Percentiles rank a stretch among this genome's conserved stretches.
Conservation (phyloP, 208 protist species). For the Borovskyia barvae region DNA sequence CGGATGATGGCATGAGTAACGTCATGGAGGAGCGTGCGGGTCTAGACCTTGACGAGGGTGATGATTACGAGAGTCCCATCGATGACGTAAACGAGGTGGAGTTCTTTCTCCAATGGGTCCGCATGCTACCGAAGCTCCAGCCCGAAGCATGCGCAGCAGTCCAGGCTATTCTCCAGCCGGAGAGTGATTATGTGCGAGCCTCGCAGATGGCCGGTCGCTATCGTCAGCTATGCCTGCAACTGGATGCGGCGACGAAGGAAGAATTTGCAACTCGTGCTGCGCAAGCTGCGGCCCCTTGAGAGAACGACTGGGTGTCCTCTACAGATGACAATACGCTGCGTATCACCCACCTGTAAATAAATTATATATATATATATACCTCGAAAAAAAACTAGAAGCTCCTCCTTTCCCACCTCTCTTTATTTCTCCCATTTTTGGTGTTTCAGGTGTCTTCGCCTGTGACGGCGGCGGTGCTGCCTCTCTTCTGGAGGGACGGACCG, state of each 20-base stretch:
- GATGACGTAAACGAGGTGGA: conserved; percentile 85
- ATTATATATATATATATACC: too few relatives aligned
- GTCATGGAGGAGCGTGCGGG: conserved; percentile 22
- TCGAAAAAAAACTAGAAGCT: too few relatives aligned
- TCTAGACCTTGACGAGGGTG: conserved; percentile 61
- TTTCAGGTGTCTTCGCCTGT: too few relatives aligned
- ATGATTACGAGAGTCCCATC: conserved; percentile 87
- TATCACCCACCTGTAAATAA: too few relatives aligned
- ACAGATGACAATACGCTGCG: too few relatives aligned
- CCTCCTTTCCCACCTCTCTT: too few relatives aligned
- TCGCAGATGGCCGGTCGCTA: conserved; percentile 49
- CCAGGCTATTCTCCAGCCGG: conserved; percentile 22
- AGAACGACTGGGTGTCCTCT: too few relatives aligned
- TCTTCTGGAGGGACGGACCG: too few relatives aligned
- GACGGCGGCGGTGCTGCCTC: too few relatives aligned
- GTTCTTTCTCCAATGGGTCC: conserved; percentile 39
- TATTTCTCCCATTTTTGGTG: too few relatives aligned
- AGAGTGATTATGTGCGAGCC: conserved; percentile 42
- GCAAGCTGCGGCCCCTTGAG: too few relatives aligned
- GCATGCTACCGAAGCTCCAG: conserved; percentile 16
- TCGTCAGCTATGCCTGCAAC: conserved; percentile 40
- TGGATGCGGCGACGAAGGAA: conserved; percentile 52
- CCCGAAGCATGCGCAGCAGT: conserved; percentile 17
- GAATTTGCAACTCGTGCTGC: conserved; percentile 40
- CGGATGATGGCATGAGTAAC: conserved; percentile 33